Evolutionary conservation across 768 basidiomycete genomes (phyloP).

Genomic region (Plicaturopsis crispa): DNA sequence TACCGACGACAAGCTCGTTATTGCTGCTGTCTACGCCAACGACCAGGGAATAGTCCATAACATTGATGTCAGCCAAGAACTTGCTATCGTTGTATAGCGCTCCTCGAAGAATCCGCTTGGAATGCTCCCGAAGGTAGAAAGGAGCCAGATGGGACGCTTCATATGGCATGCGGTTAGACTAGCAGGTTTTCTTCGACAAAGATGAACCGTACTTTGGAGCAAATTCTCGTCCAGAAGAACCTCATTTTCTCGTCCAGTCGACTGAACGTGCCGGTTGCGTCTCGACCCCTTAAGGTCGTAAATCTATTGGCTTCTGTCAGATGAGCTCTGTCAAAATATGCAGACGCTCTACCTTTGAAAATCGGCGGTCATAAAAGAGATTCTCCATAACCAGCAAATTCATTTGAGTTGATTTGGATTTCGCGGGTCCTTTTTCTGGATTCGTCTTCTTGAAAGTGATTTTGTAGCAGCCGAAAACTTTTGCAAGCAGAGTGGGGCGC

Average conservation of each 20-base stretch:
- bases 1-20: slow-evolving; percentile 91
- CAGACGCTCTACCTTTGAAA: slow-evolving; percentile 59
- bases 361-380: slow-evolving; percentile 86
- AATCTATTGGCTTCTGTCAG: slow-evolving; percentile 41
- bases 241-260: slow-evolving; percentile 86
- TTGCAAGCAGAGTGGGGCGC: slow-evolving; percentile 92
- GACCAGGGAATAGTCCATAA: slow-evolving; percentile 96
- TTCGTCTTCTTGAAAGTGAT: slow-evolving; percentile 81
- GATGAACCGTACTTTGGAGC: slow-evolving; percentile 62
- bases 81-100: slow-evolving; percentile 94
- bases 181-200: background rate
- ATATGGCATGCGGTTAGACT: slow-evolving; percentile 3
- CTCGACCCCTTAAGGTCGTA: slow-evolving; percentile 97
- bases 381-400: slow-evolving; percentile 98
- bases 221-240: slow-evolving; percentile 96
- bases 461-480: slow-evolving; percentile 96
- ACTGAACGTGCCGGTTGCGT: slow-evolving; percentile 86
- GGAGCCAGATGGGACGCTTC: slow-evolving; percentile 83
- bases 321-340: background rate
- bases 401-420: slow-evolving; percentile 82
- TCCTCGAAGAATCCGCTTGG: slow-evolving; percentile 84
- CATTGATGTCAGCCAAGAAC: slow-evolving; percentile 89
- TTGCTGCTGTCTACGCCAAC: slow-evolving; percentile 86
- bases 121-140: slow-evolving; percentile 94
- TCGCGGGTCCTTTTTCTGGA: slow-evolving; percentile 57